A percentile compares a stretch with the other conserved stretches of the same genome.
Evolutionary conservation across 805 yeast species (phyloP).

Genomic region (Candida hungchunana): DNA sequence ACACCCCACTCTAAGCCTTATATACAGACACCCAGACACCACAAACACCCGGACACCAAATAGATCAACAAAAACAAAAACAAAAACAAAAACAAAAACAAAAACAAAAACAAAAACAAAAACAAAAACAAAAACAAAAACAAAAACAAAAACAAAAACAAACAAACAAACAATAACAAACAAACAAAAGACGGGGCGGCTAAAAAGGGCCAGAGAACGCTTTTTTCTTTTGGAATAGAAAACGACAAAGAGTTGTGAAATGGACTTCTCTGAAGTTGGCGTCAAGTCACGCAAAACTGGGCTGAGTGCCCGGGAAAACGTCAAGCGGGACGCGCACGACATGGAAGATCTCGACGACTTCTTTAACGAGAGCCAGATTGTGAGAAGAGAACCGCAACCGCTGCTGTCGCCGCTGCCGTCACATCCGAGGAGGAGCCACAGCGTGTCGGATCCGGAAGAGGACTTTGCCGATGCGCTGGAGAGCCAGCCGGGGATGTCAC

Average conservation of each 20-base stretch:
- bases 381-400: slow-evolving; percentile 9
- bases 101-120: neutral
- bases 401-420: slow-evolving; percentile 16
- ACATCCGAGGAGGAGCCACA: slow-evolving; percentile 6
- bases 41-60: slow-evolving; percentile 7
- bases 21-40: neutral
- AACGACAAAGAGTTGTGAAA: slow-evolving; percentile 8
- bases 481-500: no score
- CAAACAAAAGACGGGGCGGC: neutral
- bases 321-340: slow-evolving; percentile 52
- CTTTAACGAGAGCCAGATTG: slow-evolving; percentile 32
- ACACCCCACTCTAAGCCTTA: no score
- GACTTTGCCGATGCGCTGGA: slow-evolving; percentile 21
- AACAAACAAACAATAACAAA: slow-evolving; percentile 3
- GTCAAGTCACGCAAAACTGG: slow-evolving; percentile 66
- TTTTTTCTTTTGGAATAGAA: neutral
- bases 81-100: neutral
- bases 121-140: neutral
- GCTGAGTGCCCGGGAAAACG: slow-evolving; percentile 39
- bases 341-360: slow-evolving; percentile 71
- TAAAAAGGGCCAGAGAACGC: neutral
- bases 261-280: slow-evolving; percentile 49
- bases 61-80: neutral
- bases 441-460: slow-evolving; percentile 20
- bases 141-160: slow-evolving; percentile 2